phyloP scores from a whole-genome alignment of 1,284 basidiomycete species.

The Cryptococcus sp. region DNA sequence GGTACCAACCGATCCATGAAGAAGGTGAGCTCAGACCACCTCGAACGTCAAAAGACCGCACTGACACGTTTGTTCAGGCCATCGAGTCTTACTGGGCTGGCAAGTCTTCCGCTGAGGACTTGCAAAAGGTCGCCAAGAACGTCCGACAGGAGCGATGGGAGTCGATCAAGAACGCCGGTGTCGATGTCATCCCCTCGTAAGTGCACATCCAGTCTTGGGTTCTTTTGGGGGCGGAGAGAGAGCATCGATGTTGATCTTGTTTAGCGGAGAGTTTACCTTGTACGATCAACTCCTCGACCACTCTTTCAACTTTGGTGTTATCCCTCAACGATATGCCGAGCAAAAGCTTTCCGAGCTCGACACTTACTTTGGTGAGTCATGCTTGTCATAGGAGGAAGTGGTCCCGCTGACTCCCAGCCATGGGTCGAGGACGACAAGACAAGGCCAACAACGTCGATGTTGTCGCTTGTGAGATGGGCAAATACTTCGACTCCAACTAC shows the following conservation, averaged over 20 bases:
- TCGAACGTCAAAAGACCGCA: not conserved
- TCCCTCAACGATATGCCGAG: constrained; percentile 89
- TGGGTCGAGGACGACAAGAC: constrained; percentile 96
- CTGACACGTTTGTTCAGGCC: constrained; percentile 50
- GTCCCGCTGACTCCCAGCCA: too few species aligned
- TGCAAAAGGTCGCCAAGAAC: constrained; percentile 81
- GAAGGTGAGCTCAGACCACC: constrained; percentile 53
- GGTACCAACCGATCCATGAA: constrained; percentile 94
- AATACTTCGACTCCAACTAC: constrained; percentile 99
- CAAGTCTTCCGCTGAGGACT: constrained; percentile 82
- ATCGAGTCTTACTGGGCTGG: constrained; percentile 97
- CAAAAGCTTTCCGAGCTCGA: constrained; percentile 85
- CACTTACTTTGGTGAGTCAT: constrained; percentile 90
- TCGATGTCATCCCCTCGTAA: constrained; percentile 88
- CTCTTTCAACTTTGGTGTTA: constrained; percentile 92
- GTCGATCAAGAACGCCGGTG: constrained; percentile 77
- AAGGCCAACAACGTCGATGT: constrained; percentile 83
- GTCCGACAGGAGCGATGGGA: constrained; percentile 90
- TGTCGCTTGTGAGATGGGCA: constrained; percentile 98
- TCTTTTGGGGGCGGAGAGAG: too few species aligned
- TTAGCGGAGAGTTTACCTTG: constrained; percentile 93
- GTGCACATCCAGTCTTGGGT: too few species aligned
- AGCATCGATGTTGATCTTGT: too few species aligned
- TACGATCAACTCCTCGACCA: constrained; percentile 99
- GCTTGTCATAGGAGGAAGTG: too few species aligned